Conservation (phyloP, 2,329 filamentous ascomycete genomes). For the Aspergillus sp. region DNA sequence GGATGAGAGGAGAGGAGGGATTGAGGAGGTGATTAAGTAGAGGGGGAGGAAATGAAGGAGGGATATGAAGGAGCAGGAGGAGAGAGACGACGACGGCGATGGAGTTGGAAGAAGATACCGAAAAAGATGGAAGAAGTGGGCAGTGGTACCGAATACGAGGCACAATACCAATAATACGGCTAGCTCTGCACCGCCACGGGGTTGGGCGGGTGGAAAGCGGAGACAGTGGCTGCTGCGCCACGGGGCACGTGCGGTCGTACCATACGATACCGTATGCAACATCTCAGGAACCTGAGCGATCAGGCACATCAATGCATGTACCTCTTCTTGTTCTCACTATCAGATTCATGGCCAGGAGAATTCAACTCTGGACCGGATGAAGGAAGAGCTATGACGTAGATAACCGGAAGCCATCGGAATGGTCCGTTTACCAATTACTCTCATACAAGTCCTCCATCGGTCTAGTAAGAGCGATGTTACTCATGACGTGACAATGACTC, state of each 20-base stretch:
- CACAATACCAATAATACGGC: neutral
- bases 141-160: neutral
- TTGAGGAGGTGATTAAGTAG: neutral
- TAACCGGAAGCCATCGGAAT: neutral
- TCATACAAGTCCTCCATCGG: neutral
- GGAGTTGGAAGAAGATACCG: neutral
- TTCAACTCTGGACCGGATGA: neutral
- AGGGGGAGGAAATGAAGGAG: neutral
- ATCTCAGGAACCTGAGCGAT: neutral
- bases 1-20: neutral
- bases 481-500: constrained; percentile 1
- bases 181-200: neutral
- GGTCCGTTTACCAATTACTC: neutral
- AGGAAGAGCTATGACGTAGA: neutral
- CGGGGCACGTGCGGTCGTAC: neutral
- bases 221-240: neutral
- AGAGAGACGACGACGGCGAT: neutral
- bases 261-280: too few relatives aligned
- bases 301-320: neutral
- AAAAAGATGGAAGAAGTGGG: neutral
- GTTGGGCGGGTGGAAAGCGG: neutral
- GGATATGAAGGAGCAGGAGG: neutral
- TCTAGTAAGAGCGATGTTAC: neutral
- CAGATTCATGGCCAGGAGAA: neutral
- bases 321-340: neutral